Conservation (phyloP, 371 early-diverging fungal genomes). For the Lichtheimia ramosa region DNA sequence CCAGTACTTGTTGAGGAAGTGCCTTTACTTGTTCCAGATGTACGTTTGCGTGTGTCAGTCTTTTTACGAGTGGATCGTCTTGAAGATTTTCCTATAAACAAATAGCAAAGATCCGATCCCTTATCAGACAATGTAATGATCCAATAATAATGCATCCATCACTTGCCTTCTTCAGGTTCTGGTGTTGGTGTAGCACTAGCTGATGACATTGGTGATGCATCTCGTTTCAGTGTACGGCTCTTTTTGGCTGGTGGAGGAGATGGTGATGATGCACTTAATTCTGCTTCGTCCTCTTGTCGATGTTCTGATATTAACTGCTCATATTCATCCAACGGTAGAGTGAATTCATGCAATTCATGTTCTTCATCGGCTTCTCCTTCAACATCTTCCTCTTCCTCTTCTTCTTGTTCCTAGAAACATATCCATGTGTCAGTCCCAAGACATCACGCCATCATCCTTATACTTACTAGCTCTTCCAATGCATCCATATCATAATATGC, state of each 20-base stretch:
- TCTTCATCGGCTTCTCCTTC: conserved; percentile 47
- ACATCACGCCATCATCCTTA: background rate
- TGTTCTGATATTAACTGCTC: conserved; percentile 62
- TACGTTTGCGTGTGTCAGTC: conserved; percentile 7
- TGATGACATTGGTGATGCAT: conserved; percentile 57
- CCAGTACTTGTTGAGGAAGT: background rate
- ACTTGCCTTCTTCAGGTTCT: conserved; percentile 58
- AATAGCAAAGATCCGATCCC: background rate
- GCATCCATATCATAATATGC: conserved; percentile 56
- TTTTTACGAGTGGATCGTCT: conserved; percentile 10
- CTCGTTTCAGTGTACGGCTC: conserved; percentile 42
- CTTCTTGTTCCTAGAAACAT: background rate
- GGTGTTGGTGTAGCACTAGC: conserved; percentile 59
- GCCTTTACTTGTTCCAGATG: background rate
- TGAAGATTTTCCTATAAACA: background rate
- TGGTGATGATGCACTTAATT: conserved; percentile 20
- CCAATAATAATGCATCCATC: background rate
- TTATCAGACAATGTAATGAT: background rate
- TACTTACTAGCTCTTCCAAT: conserved; percentile 55
- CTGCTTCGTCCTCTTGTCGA: conserved; percentile 45
- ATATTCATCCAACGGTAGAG: conserved; percentile 55
- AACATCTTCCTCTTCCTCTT: conserved; percentile 32
- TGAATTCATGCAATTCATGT: conserved; percentile 50
- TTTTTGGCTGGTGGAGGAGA: conserved; percentile 36
- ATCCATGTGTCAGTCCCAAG: background rate